phyloP scores from a whole-genome alignment of 2,329 filamentous ascomycete species.

The Alternaria triticina region DNA sequence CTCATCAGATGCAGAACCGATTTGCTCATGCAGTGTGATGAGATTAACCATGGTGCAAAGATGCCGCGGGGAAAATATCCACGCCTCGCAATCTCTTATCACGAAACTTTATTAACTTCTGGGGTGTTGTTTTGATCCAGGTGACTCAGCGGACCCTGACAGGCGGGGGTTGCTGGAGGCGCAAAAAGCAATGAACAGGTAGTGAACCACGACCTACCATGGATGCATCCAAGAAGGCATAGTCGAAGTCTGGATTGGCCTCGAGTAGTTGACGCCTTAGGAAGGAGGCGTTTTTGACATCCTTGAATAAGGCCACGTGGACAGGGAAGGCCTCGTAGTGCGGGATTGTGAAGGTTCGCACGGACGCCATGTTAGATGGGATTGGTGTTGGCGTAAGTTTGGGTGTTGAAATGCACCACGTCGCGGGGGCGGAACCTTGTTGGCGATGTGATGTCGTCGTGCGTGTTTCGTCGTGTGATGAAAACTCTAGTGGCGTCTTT shows the following conservation, averaged over 20 bases:
- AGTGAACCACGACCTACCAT: slow-evolving; percentile 59
- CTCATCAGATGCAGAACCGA: not conserved
- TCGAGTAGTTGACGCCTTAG: slow-evolving; percentile 84
- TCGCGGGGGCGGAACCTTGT: not conserved
- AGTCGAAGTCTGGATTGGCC: slow-evolving; percentile 85
- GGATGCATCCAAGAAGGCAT: slow-evolving; percentile 88
- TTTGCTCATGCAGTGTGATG: not conserved
- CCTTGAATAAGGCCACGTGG: slow-evolving; percentile 75
- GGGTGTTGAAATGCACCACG: slow-evolving; percentile 12
- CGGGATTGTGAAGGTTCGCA: slow-evolving; percentile 75
- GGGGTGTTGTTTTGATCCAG: not conserved
- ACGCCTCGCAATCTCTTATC: not conserved
- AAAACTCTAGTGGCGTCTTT: not conserved
- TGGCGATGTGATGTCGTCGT: not conserved
- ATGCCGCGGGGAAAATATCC: not conserved
- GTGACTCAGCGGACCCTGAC: not conserved
- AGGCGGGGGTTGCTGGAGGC: not conserved
- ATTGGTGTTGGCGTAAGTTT: slow-evolving; percentile 5
- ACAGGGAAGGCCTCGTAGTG: slow-evolving; percentile 76
- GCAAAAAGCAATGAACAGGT: slow-evolving; percentile 6
- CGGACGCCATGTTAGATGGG: slow-evolving; percentile 51
- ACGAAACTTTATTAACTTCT: not conserved
- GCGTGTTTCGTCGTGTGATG: not conserved
- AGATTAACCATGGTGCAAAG: not conserved
- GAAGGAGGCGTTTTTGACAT: slow-evolving; percentile 78